Evolutionary conservation across 1,284 basidiomycete species (phyloP).

Genomic region (Cutaneotrichosporon cyanovorans): DNA sequence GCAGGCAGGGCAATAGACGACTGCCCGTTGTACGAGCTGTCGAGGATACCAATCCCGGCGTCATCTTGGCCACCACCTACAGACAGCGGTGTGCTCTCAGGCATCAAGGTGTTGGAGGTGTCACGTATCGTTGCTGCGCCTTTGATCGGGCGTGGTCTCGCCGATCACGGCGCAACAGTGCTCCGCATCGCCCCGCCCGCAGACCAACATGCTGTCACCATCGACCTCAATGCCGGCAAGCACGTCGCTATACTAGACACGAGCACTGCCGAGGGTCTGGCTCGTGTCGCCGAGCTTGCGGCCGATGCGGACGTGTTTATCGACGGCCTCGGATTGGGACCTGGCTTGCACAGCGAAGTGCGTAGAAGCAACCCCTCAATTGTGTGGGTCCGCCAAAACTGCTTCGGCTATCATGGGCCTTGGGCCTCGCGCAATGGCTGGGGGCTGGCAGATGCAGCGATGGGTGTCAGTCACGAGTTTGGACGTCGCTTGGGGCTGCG

Average conservation of each 20-base stretch:
- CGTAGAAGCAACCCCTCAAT: conserved; percentile 5
- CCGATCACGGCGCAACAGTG: conserved; percentile 12
- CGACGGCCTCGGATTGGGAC: conserved; percentile 9
- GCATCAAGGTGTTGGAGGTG: conserved; percentile 15
- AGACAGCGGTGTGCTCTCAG: conserved; percentile 1
- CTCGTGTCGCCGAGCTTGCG: not conserved
- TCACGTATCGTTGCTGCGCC: conserved; percentile 12
- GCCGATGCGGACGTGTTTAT: conserved; percentile 10
- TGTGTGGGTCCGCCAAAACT: conserved; percentile 12
- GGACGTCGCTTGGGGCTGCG: conserved; percentile 3
- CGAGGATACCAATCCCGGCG: not conserved
- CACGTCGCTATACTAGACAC: conserved; percentile 6
- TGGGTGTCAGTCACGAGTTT: conserved; percentile 1
- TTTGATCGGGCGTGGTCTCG: conserved; percentile 7
- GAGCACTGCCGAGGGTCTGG: conserved; percentile 4
- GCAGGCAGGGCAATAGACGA: conserved; percentile 8
- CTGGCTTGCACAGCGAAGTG: not conserved
- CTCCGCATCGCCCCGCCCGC: conserved; percentile 8
- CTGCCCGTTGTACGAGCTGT: conserved; percentile 12
- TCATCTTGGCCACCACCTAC: conserved; percentile 5
- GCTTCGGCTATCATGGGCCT: conserved; percentile 14
- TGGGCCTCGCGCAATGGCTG: conserved; percentile 11
- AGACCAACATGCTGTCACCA: conserved; percentile 6
- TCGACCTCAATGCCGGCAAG: conserved; percentile 13
- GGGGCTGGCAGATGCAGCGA: conserved; percentile 9